Base-by-base conservation (phyloP, 2,329 filamentous ascomycete species). In the Ciborinia camelliae region DNA sequence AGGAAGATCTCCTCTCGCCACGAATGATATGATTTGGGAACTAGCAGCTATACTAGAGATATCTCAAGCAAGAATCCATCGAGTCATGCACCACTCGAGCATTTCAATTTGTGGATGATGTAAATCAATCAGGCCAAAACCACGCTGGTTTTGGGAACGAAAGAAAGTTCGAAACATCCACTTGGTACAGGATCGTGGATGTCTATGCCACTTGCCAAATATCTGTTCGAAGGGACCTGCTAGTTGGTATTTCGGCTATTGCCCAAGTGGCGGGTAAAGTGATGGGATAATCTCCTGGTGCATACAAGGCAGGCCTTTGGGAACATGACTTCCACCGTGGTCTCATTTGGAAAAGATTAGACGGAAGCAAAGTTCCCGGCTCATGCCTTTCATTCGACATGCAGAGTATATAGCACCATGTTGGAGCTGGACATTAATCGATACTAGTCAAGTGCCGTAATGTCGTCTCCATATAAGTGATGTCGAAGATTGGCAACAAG, bases 51-150 rank as follows among this genome's bases (percentile, higher is more conserved):
- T 50, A 26, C 47, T 50, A 26, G 26, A 50, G 47, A 30, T 50
- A 26, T 4, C 0, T 1, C 3, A 30, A 1, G 0, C 47, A 20
- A 30, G 26, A 20, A 2, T 20, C 0, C 2, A 4, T 9, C 0
- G 47, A 30, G 15, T 6, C 15, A 30, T 50, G 1, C 20, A 15
- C 47, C 45, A 28, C 45, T 28, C 45, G 8, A 45, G 43, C 18
- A 45, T 45, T 4, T 5, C 41, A n/a, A 4, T 20, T 20, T n/a
- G 7, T 45, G n/a, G n/a, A n/a, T n/a, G n/a, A n/a, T n/a, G n/a
- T n/a, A 20, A 20, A n/a, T 6, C 18, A 7, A 2, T 20, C 4
- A 45, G 41, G 41, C 18, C 6, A 45, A 1, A 7, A 47, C 12
- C n/a, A 50, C 14, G 0, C 12, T 20, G 47, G 28, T 4, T 50